Conservation (phyloP, 2,329 filamentous ascomycete genomes). For the Monosporascus ibericus region DNA sequence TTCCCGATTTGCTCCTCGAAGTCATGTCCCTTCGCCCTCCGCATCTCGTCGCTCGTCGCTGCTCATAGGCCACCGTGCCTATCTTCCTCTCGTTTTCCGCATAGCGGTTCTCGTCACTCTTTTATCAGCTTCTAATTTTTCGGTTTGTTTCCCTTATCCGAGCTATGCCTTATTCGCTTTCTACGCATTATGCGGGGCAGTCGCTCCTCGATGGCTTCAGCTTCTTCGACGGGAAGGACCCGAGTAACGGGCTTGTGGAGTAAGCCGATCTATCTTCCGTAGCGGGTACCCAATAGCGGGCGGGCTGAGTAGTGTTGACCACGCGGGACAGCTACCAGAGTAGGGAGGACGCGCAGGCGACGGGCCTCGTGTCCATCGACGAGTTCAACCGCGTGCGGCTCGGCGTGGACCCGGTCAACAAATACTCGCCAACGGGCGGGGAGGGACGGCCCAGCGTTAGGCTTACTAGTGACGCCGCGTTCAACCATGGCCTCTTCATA, state of each 20-base stretch:
- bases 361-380: constrained; percentile 37
- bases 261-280: constrained; percentile 30
- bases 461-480: constrained; percentile 57
- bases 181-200: constrained; percentile 25
- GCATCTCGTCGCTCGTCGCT: constrained; percentile 13
- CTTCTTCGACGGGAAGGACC: constrained; percentile 49
- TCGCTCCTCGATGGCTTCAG: constrained; percentile 35
- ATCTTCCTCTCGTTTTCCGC: constrained; percentile 6
- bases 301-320: neutral
- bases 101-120: constrained; percentile 17
- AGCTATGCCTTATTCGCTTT: constrained; percentile 23
- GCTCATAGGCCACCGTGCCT: constrained; percentile 7
- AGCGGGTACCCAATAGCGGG: too few relatives aligned
- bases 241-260: constrained; percentile 61
- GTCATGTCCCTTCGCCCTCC: constrained; percentile 6
- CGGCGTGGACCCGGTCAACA: constrained; percentile 37
- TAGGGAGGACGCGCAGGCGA: constrained; percentile 30
- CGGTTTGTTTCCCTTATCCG: constrained; percentile 1
- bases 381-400: constrained; percentile 37
- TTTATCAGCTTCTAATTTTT: constrained; percentile 8
- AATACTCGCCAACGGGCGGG: constrained; percentile 23
- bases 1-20: neutral
- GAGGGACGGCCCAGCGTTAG: constrained; percentile 56
- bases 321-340: constrained; percentile 35
- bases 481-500: constrained; percentile 62